These are phyloP conservation scores for Beta corolliflora DNA, from an alignment of 179 eudicot genomes.

Conservation along the genomic window DNA sequence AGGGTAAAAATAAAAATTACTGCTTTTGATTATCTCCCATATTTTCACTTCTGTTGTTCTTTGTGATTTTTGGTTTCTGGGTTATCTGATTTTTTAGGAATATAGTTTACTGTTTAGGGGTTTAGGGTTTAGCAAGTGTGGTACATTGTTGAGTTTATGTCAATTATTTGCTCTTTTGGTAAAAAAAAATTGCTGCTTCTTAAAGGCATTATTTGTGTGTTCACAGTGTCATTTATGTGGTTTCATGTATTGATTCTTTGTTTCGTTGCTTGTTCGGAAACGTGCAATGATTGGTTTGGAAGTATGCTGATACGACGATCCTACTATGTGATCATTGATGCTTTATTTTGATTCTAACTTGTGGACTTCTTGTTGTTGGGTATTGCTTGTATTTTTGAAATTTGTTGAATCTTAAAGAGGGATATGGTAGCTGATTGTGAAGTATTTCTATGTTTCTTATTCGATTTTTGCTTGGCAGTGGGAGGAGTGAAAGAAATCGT, in stretches of 20 bases:
- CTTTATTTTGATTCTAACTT: not conserved
- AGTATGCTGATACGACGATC: not conserved
- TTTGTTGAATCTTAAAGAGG: not conserved
- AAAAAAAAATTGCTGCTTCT: not conserved
- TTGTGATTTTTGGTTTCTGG: constrained; percentile 8
- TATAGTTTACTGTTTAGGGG: not conserved
- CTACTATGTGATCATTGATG: not conserved
- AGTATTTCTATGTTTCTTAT: too few species aligned
- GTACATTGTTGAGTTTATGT: not conserved
- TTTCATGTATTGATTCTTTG: too few species aligned
- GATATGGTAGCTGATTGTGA: not conserved
- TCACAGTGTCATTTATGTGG: too few species aligned
- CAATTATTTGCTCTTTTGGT: too few species aligned
- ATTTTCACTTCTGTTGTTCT: not conserved
- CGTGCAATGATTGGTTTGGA: not conserved
- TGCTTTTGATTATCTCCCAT: not conserved
- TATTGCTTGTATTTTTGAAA: not conserved
- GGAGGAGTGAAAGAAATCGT: not conserved
- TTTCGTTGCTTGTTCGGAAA: too few species aligned
- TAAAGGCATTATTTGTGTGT: too few species aligned
- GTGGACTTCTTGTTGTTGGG: not conserved
- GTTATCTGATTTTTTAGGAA: constrained; percentile 10
- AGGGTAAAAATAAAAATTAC: constrained; percentile 37
- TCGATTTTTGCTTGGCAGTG: not conserved
- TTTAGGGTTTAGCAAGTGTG: constrained; percentile 18